Evolutionary conservation across 345 rosid genomes (phyloP).

Genomic region (Combretum micranthum): DNA sequence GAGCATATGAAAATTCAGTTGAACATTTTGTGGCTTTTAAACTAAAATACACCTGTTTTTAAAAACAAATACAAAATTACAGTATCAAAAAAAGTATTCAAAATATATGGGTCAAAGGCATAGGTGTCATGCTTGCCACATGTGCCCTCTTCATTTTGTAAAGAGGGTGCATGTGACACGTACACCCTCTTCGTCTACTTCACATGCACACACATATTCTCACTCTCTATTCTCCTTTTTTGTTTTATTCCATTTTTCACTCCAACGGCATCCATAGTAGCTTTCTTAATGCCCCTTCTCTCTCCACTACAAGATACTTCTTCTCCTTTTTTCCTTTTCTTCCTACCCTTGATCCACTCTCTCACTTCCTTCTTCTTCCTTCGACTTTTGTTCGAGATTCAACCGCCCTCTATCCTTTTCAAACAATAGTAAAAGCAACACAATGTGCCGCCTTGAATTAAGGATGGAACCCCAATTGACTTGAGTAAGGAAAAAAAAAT

Average conservation of each 20-base stretch:
- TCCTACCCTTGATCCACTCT: background rate
- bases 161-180: too few relatives aligned
- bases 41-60: too few relatives aligned
- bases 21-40: too few relatives aligned
- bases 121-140: too few relatives aligned
- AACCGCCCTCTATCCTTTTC: background rate
- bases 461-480: constrained; percentile 36
- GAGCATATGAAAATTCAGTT: too few relatives aligned
- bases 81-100: too few relatives aligned
- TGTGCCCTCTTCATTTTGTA: too few relatives aligned
- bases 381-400: background rate
- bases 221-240: background rate
- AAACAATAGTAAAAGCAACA: background rate
- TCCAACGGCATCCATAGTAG: constrained; percentile 2
- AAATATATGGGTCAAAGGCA: too few relatives aligned
- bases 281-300: too few relatives aligned
- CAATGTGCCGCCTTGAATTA: constrained; percentile 9
- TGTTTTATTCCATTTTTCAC: background rate
- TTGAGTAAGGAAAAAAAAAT: constrained; percentile 25
- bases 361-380: background rate
- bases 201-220: background rate
- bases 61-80: too few relatives aligned
- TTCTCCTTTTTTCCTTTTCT: background rate
- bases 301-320: too few relatives aligned
- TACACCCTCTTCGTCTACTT: background rate